Evolutionary conservation across 768 basidiomycete genomes (phyloP).

Genomic region (Lactarius hengduanensis): DNA sequence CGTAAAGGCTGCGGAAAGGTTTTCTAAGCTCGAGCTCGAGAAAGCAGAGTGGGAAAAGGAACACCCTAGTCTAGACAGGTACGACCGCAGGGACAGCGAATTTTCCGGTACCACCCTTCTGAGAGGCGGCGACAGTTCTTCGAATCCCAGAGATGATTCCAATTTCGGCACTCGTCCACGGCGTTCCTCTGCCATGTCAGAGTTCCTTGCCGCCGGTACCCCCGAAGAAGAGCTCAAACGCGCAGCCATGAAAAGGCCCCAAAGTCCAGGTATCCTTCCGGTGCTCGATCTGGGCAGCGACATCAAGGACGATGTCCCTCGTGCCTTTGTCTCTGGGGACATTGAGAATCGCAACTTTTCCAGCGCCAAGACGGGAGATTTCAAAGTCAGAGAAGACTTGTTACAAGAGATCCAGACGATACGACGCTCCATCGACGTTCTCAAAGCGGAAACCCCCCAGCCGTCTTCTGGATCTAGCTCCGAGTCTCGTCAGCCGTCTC

Average conservation of each 20-base stretch:
- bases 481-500: conserved; percentile 53
- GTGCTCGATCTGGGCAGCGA: conserved; percentile 71
- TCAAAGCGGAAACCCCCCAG: conserved; percentile 70
- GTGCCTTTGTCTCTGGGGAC: conserved; percentile 54
- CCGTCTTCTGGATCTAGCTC: conserved; percentile 49
- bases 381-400: conserved; percentile 68
- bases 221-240: conserved; percentile 62
- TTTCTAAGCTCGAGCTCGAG: conserved; percentile 64
- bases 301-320: conserved; percentile 73
- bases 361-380: conserved; percentile 44
- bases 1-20: conserved; percentile 64
- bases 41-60: conserved; percentile 85
- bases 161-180: conserved; percentile 57
- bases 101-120: conserved; percentile 64
- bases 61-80: conserved; percentile 62
- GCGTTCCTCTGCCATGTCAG: conserved; percentile 66
- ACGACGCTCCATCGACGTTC: conserved; percentile 71
- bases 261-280: conserved; percentile 60
- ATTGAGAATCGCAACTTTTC: conserved; percentile 34
- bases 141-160: conserved; percentile 50
- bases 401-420: conserved; percentile 77
- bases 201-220: conserved; percentile 62
- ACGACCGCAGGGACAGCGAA: conserved; percentile 62
- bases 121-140: conserved; percentile 46
- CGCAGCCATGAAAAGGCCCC: conserved; percentile 44